phyloP scores from a whole-genome alignment of 371 early-diverging fungal species.

The Capniomyces stellatus region DNA sequence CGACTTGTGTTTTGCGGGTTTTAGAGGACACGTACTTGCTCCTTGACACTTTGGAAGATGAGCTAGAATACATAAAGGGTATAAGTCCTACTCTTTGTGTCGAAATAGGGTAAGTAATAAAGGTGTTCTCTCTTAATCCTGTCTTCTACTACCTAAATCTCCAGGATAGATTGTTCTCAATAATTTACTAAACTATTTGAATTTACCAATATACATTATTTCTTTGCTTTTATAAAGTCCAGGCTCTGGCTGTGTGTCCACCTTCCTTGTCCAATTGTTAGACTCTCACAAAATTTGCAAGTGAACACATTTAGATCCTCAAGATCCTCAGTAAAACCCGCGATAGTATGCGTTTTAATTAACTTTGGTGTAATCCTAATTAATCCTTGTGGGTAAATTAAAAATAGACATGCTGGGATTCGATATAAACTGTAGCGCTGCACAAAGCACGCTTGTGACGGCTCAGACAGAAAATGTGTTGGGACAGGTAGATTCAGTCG shows the following conservation, averaged over 20 bases:
- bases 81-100: conserved; percentile 45
- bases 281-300: neutral
- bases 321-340: too few species aligned
- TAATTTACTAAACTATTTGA: neutral
- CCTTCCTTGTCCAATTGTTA: conserved; percentile 22
- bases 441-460: conserved; percentile 41
- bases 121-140: too few species aligned
- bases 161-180: too few species aligned
- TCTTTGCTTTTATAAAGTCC: too few species aligned
- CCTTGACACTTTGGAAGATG: conserved; percentile 77
- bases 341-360: neutral
- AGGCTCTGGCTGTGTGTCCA: conserved; percentile 68
- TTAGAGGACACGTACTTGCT: conserved; percentile 82
- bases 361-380: neutral
- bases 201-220: neutral
- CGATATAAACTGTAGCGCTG: conserved; percentile 68
- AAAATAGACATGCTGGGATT: conserved; percentile 40
- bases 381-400: neutral
- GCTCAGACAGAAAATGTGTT: conserved; percentile 26
- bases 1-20: neutral
- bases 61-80: conserved; percentile 30
- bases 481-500: conserved; percentile 5
- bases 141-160: too few species aligned
- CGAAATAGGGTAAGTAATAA: conserved; percentile 53
- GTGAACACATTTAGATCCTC: too few species aligned